A percentile compares a stretch with the other conserved stretches of the same genome.
These are phyloP conservation scores for Allomyces macrogynus DNA, from an alignment of 192 early-diverging fungal species.

Conservation along the genomic window DNA sequence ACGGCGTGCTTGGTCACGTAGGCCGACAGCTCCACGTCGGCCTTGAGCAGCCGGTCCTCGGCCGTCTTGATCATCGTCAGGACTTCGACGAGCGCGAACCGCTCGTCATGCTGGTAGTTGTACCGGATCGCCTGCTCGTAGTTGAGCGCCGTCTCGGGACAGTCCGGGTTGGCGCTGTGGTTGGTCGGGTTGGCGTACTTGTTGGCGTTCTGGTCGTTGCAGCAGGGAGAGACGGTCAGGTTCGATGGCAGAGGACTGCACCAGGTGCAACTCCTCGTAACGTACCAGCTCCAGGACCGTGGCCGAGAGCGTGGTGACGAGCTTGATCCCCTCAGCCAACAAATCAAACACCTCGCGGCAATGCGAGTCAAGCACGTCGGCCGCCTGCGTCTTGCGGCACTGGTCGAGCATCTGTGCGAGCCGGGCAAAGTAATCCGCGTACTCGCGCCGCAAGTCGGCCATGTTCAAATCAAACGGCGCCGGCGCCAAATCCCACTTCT, in stretches of 20 bases:
- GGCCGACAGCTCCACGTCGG: constrained; percentile 8
- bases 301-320: background rate
- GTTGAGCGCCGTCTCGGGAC: background rate
- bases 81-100: constrained; percentile 21
- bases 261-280: too few species aligned
- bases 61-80: constrained; percentile 27
- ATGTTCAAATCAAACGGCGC: background rate
- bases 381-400: background rate
- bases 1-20: constrained; percentile 18
- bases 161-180: background rate
- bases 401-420: background rate
- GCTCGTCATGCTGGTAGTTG: constrained; percentile 23
- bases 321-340: background rate
- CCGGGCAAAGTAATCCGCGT: background rate
- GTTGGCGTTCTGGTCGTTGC: background rate
- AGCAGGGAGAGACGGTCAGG: too few species aligned
- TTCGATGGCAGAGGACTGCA: too few species aligned
- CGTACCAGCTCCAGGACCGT: background rate
- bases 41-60: constrained; percentile 5
- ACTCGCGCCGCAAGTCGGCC: background rate
- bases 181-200: background rate
- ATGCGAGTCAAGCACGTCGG: background rate
- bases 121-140: constrained; percentile 15
- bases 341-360: background rate
- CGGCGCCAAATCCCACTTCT: background rate